phyloP scores from a whole-genome alignment of 2,329 filamentous ascomycete species.

The Cladophialophora psammophila region DNA sequence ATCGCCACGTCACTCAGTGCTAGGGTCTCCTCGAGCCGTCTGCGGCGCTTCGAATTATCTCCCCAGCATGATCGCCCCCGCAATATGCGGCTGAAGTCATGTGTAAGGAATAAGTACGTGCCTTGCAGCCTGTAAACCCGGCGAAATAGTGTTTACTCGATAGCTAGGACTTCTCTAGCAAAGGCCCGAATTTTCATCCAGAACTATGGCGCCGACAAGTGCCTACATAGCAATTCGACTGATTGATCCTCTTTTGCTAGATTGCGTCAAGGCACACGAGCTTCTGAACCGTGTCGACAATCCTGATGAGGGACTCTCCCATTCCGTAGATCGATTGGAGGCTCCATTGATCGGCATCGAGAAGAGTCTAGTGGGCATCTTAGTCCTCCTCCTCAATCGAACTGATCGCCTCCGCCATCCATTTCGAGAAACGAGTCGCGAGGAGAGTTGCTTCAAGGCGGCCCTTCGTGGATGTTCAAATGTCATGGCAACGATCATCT shows the following conservation, averaged over 20 bases:
- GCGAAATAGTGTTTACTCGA: background rate
- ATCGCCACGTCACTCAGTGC: conserved; percentile 8
- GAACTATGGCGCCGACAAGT: conserved; percentile 2
- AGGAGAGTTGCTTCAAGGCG: conserved; percentile 4
- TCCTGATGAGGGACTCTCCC: background rate
- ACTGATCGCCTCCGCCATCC: background rate
- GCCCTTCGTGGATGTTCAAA: background rate
- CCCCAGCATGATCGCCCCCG: background rate
- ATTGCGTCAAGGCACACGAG: conserved; percentile 9
- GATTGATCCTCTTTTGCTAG: background rate
- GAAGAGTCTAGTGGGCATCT: background rate
- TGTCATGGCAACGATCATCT: background rate
- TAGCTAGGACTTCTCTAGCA: background rate
- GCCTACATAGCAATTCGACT: conserved; percentile 3
- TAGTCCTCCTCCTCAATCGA: background rate
- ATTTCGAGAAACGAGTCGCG: background rate
- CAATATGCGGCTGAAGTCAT: background rate
- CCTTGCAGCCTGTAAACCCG: background rate
- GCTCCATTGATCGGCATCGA: background rate
- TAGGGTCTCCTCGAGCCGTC: background rate
- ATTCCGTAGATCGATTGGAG: background rate
- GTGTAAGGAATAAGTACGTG: conserved; percentile 1
- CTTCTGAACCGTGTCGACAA: background rate
- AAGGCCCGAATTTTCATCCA: background rate
- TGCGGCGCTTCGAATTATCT: background rate